Conservation (phyloP, 1,284 basidiomycete genomes). For the Lentinus polychrous region DNA sequence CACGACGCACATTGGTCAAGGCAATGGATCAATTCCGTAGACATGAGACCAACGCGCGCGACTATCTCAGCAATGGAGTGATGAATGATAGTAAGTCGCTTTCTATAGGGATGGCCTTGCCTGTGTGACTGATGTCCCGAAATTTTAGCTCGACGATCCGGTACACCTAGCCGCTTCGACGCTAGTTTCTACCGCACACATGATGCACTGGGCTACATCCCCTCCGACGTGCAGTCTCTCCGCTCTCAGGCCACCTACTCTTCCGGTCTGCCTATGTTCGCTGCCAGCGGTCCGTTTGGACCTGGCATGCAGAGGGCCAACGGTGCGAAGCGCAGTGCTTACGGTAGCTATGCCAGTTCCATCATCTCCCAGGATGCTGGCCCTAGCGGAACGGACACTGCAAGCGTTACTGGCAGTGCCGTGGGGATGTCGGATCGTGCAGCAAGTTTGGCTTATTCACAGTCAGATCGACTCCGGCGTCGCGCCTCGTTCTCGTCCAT, state of each 20-base stretch:
- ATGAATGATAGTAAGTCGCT: conserved; percentile 41
- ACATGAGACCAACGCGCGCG: conserved; percentile 81
- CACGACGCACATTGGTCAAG: conserved; percentile 77
- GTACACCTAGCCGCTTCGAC: conserved; percentile 88
- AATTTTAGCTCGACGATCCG: conserved; percentile 50
- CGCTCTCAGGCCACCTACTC: conserved; percentile 92
- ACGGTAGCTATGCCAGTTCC: conserved; percentile 83
- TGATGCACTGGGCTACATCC: conserved; percentile 91
- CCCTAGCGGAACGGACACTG: conserved; percentile 49
- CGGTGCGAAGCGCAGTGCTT: conserved; percentile 66
- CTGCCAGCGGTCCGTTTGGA: conserved; percentile 62
- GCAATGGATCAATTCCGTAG: conserved; percentile 88
- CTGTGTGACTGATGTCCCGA: background rate
- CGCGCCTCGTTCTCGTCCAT: conserved; percentile 72
- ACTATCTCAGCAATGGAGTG: conserved; percentile 44
- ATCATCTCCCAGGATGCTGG: conserved; percentile 87
- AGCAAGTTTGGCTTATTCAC: conserved; percentile 68
- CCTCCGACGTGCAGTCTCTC: conserved; percentile 89
- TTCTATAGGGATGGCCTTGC: conserved; percentile 6
- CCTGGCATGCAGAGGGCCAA: conserved; percentile 53
- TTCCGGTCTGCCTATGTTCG: conserved; percentile 83
- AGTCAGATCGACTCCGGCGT: conserved; percentile 64
- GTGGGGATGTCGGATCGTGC: conserved; percentile 39
- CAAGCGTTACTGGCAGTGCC: conserved; percentile 51
- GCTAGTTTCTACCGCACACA: conserved; percentile 93